These are phyloP conservation scores for Fusarium piperis DNA, from an alignment of 2,329 filamentous ascomycete species.

Conservation along the genomic window DNA sequence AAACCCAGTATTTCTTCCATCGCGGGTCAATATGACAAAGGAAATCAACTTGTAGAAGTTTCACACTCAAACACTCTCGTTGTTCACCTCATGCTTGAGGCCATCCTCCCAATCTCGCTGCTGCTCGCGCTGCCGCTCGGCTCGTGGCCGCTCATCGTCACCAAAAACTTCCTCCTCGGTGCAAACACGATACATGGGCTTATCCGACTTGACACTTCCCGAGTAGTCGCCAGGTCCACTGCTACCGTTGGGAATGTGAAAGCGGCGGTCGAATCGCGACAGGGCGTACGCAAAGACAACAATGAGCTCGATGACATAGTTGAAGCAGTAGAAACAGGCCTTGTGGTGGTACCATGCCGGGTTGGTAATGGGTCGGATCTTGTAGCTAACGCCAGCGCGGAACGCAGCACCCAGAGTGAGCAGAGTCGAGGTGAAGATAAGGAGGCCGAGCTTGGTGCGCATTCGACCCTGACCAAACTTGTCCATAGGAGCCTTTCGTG, in stretches of 20 bases:
- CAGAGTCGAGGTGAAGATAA: slow-evolving; percentile 67
- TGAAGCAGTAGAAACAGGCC: slow-evolving; percentile 81
- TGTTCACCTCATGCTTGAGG: slow-evolving; percentile 30
- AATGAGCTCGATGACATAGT: slow-evolving; percentile 77
- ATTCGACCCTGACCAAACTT: slow-evolving; percentile 70
- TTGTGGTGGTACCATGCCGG: slow-evolving; percentile 78
- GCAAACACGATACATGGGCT: slow-evolving; percentile 28
- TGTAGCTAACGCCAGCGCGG: slow-evolving; percentile 68
- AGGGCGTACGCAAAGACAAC: slow-evolving; percentile 74
- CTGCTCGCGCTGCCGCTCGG: slow-evolving; percentile 24
- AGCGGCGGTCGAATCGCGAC: slow-evolving; percentile 77
- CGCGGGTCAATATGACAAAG: slow-evolving; percentile 5
- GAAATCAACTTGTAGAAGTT: slow-evolving; percentile 1
- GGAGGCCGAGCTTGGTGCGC: slow-evolving; percentile 71
- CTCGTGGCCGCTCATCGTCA: slow-evolving; percentile 37
- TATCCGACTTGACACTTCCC: slow-evolving; percentile 14
- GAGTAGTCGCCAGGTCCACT: slow-evolving; percentile 64
- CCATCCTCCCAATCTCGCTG: slow-evolving; percentile 33
- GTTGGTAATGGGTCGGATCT: slow-evolving; percentile 56
- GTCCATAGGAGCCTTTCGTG: slow-evolving; percentile 57
- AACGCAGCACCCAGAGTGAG: slow-evolving; percentile 77
- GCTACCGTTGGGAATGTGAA: slow-evolving; percentile 78
- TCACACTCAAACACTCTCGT: slow-evolving; percentile 29
- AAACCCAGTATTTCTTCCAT: neutral
- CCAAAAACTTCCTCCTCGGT: slow-evolving; percentile 39